phyloP scores from a whole-genome alignment of 805 yeast genomes.

The Cyberlindnera maclurae region DNA sequence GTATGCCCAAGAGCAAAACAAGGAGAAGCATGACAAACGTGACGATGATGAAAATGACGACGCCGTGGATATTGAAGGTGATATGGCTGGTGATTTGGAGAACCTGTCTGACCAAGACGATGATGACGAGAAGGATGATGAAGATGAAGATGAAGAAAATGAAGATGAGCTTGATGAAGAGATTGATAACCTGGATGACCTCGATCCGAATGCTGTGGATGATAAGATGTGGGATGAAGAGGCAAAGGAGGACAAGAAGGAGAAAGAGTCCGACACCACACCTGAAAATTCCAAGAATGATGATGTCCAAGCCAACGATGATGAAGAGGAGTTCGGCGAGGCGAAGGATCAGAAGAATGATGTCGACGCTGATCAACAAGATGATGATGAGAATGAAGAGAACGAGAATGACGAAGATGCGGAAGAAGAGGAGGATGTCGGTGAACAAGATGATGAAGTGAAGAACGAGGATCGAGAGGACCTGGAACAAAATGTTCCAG shows the following conservation, averaged over 20 bases:
- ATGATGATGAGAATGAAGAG: conserved; percentile 29
- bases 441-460: conserved; percentile 76
- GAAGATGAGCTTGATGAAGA: conserved; percentile 82
- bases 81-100: conserved; percentile 91
- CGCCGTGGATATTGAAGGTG: conserved; percentile 93
- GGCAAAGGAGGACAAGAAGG: conserved; percentile 66
- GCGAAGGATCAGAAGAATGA: conserved; percentile 18
- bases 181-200: conserved; percentile 79
- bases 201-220: conserved; percentile 92
- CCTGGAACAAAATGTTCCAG: conserved; percentile 69
- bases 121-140: conserved; percentile 46
- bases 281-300: conserved; percentile 50
- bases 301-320: conserved; percentile 34
- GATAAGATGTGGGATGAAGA: conserved; percentile 98
- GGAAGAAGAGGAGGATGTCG: conserved; percentile 65
- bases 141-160: conserved; percentile 46
- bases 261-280: conserved; percentile 71
- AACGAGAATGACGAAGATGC: conserved; percentile 45
- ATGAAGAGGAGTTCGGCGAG: conserved; percentile 23
- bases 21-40: conserved; percentile 63
- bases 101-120: conserved; percentile 66
- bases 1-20: conserved; percentile 64
- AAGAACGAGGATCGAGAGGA: conserved; percentile 62
- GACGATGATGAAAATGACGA: conserved; percentile 70
- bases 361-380: conserved; percentile 27